A percentile compares a stretch with the other conserved stretches of the same genome.
These are phyloP conservation scores for Coemansia sp. DNA, from an alignment of 192 early-diverging fungal species.

Conservation along the genomic window DNA sequence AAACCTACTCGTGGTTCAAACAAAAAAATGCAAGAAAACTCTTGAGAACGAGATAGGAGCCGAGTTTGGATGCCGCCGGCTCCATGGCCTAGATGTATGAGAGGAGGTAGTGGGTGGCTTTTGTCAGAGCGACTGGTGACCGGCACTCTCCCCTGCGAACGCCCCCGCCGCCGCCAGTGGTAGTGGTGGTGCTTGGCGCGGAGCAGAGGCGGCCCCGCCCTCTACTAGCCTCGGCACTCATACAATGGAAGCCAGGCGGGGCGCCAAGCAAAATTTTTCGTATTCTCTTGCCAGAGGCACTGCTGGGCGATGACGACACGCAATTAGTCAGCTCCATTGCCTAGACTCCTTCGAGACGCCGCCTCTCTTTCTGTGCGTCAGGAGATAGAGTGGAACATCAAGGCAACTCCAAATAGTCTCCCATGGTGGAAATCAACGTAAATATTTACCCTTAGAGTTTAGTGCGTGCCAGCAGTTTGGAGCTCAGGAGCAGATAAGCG, in stretches of 20 bases:
- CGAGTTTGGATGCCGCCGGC: background rate
- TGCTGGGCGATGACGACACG: constrained; percentile 5
- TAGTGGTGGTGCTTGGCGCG: background rate
- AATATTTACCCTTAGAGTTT: constrained; percentile 4
- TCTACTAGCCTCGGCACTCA: background rate
- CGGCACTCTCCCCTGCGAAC: background rate
- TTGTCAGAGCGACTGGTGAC: background rate
- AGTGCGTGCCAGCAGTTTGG: background rate
- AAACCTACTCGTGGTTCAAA: background rate
- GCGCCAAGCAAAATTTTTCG: background rate
- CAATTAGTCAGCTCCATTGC: background rate
- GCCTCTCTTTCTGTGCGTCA: background rate
- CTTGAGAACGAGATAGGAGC: background rate
- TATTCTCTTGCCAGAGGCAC: background rate
- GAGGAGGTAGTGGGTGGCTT: background rate
- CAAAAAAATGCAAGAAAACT: background rate
- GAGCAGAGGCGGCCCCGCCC: constrained; percentile 1
- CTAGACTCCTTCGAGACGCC: background rate
- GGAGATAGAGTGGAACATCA: background rate
- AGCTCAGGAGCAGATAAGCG: background rate
- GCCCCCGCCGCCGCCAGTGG: background rate
- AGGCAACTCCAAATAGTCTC: background rate
- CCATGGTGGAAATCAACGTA: background rate
- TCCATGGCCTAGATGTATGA: background rate
- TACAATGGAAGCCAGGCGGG: background rate